phyloP scores from a whole-genome alignment of 768 basidiomycete species.

The Termitomyces sp. region DNA sequence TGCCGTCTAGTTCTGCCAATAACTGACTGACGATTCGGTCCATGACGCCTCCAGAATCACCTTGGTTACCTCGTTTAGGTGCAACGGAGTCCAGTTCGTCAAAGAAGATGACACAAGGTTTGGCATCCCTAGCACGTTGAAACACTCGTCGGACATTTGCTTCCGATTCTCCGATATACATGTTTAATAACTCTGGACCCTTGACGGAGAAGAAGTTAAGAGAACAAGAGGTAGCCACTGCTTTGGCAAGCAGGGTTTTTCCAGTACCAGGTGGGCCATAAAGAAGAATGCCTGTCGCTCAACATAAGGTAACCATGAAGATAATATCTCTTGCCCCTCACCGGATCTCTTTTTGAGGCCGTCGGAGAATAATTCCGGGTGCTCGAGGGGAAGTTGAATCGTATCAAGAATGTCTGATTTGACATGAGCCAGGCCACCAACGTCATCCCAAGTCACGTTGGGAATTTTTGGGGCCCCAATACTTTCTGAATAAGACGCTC shows the following conservation, averaged over 20 bases:
- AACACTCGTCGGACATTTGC: constrained; percentile 95
- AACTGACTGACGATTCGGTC: constrained; percentile 96
- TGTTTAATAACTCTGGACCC: constrained; percentile 92
- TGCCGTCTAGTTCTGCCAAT: constrained; percentile 91
- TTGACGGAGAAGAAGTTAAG: constrained; percentile 98
- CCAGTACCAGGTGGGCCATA: constrained; percentile 97
- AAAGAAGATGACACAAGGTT: constrained; percentile 95
- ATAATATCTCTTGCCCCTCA: constrained; percentile 27
- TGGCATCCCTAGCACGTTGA: constrained; percentile 86
- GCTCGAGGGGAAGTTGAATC: constrained; percentile 87
- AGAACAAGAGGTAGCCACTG: constrained; percentile 92
- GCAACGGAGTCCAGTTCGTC: constrained; percentile 95
- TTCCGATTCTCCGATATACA: constrained; percentile 98
- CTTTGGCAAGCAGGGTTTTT: constrained; percentile 93
- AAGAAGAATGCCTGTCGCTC: constrained; percentile 69
- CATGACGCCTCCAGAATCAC: constrained; percentile 97
- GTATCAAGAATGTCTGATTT: constrained; percentile 95
- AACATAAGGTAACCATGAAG: background rate
- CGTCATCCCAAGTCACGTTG: constrained; percentile 94
- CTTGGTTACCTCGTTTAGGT: constrained; percentile 91
- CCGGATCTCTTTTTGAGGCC: constrained; percentile 97
- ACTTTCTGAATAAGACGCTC: constrained; percentile 81
- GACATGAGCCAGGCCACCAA: constrained; percentile 85
- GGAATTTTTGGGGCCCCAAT: constrained; percentile 99
- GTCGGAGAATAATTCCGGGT: constrained; percentile 85